A percentile compares a stretch with the other conserved stretches of the same genome.
Conservation (phyloP, 176 grass and related monocot genomes). For the Carex littledalei region DNA sequence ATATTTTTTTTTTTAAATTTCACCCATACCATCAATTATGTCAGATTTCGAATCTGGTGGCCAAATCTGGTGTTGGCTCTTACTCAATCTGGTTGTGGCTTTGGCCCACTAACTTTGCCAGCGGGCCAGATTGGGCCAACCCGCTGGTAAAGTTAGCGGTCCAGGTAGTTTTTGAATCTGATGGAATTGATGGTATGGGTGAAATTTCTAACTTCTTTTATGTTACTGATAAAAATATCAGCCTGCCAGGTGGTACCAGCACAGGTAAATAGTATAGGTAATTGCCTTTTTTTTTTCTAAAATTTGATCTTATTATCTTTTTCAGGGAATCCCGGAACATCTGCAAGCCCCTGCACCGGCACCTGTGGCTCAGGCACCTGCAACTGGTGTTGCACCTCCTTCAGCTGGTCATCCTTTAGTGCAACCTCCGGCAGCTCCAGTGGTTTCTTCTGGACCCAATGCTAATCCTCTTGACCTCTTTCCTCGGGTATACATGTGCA, state of each 20-base stretch:
- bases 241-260: not conserved
- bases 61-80: too few relatives aligned
- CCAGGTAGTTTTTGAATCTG: too few relatives aligned
- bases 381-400: slow-evolving; percentile 36
- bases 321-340: slow-evolving; percentile 67
- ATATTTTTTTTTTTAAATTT: too few relatives aligned
- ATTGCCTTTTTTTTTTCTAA: not conserved
- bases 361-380: slow-evolving; percentile 36
- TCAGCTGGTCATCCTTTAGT: slow-evolving; percentile 16
- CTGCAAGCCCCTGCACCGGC: slow-evolving; percentile 43
- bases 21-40: too few relatives aligned
- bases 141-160: too few relatives aligned
- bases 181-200: too few relatives aligned
- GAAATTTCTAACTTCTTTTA: too few relatives aligned
- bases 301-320: slow-evolving; percentile 3
- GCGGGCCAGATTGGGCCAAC: too few relatives aligned
- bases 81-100: too few relatives aligned
- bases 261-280: slow-evolving; percentile 14
- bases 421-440: slow-evolving; percentile 49
- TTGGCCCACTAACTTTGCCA: too few relatives aligned
- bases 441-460: slow-evolving; percentile 57
- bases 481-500: slow-evolving; percentile 45
- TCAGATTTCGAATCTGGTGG: too few relatives aligned
- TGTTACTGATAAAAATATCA: too few relatives aligned
- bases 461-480: slow-evolving; percentile 88